Conservation (phyloP, 2,329 filamentous ascomycete species). For the Incumbomyces delicatus region DNA sequence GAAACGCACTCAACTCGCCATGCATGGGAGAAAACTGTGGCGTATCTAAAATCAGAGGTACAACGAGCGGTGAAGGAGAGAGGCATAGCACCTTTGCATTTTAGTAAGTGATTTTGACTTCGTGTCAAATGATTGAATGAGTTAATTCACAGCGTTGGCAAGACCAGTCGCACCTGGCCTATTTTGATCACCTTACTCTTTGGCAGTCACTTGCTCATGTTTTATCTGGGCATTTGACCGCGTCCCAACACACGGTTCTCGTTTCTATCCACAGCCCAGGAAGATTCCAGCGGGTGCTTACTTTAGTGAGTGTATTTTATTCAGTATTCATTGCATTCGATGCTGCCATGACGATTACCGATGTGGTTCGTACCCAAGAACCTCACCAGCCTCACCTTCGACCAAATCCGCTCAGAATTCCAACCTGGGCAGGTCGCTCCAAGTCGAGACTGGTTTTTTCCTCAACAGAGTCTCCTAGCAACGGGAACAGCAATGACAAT, state of each 20-base stretch:
- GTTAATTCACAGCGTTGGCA: no score
- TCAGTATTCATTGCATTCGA: slow-evolving; percentile 2
- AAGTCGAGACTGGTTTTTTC: neutral
- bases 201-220: no score
- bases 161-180: no score
- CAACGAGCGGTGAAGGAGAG: slow-evolving; percentile 47
- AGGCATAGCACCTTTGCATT: slow-evolving; percentile 47
- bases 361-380: neutral
- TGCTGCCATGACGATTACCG: neutral
- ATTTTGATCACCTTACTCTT: no score
- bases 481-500: neutral
- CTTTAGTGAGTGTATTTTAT: slow-evolving; percentile 1
- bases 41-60: slow-evolving; percentile 35
- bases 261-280: neutral
- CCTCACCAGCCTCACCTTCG: neutral
- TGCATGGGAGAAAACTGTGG: slow-evolving; percentile 31
- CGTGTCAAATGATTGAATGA: no score
- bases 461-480: neutral
- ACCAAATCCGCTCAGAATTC: neutral
- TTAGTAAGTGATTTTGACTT: slow-evolving; percentile 22
- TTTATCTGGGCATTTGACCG: neutral
- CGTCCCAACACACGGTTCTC: neutral
- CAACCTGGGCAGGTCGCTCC: neutral
- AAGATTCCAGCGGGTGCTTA: no score
- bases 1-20: slow-evolving; percentile 34